A percentile compares a stretch with the other conserved stretches of the same genome.
These are phyloP conservation scores for Vanderwaltozyma yarrowii DNA, from an alignment of 805 yeast genomes.

Conservation along the genomic window DNA sequence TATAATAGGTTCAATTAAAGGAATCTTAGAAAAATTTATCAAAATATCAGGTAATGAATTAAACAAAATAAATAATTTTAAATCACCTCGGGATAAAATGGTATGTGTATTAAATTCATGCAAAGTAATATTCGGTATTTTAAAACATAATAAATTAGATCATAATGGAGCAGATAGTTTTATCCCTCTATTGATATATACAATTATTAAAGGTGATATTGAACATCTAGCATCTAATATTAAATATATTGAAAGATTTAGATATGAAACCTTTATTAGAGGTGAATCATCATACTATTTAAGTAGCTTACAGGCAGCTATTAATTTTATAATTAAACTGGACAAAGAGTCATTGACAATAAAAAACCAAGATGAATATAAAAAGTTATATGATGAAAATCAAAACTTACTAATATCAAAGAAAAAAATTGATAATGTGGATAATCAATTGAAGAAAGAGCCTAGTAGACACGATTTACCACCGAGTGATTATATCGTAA, in stretches of 20 bases:
- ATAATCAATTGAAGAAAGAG: background rate
- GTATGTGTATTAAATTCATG: conserved; percentile 87
- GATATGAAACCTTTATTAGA: conserved; percentile 60
- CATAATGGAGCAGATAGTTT: conserved; percentile 87
- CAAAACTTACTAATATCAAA: conserved; percentile 32
- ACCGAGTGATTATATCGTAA: conserved; percentile 13
- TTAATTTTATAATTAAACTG: conserved; percentile 62
- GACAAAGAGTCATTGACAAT: conserved; percentile 50
- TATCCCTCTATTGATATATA: conserved; percentile 77
- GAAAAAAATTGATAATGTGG: conserved; percentile 10
- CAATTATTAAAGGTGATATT: conserved; percentile 61
- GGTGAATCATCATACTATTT: conserved; percentile 92
- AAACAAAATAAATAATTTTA: conserved; percentile 64
- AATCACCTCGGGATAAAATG: conserved; percentile 91
- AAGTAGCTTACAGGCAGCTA: conserved; percentile 84
- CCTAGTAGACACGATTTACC: background rate
- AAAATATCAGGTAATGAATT: conserved; percentile 65
- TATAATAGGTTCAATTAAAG: conserved; percentile 42
- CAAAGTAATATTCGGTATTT: conserved; percentile 80
- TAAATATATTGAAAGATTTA: conserved; percentile 73
- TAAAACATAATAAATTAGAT: conserved; percentile 54
- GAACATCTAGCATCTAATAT: conserved; percentile 63
- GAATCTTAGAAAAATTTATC: conserved; percentile 43
- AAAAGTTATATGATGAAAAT: conserved; percentile 36
- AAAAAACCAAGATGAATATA: conserved; percentile 46